Percentiles rank a stretch among this genome's conserved stretches.
These are phyloP conservation scores for Ceratocystis papillata DNA, from an alignment of 2,329 filamentous ascomycete species.

Conservation along the genomic window DNA sequence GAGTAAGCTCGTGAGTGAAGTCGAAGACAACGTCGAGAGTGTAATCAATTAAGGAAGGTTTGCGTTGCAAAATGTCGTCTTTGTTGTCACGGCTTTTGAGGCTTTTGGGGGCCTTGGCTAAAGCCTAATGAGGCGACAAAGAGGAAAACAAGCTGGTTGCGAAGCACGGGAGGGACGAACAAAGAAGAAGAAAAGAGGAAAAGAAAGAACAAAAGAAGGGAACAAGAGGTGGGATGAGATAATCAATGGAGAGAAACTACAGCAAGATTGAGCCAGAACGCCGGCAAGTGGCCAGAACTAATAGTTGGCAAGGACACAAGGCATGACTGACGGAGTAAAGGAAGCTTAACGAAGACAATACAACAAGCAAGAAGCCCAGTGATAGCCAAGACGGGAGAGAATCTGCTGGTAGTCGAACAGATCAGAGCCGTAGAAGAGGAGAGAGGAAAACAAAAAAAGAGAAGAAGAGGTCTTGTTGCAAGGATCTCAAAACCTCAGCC, in stretches of 20 bases:
- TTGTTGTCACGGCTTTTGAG: not conserved
- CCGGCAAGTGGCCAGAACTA: slow-evolving; percentile 21
- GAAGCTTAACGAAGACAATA: not conserved
- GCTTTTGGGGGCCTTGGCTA: not conserved
- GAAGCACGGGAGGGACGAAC: not conserved
- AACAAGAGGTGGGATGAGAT: not conserved
- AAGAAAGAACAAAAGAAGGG: not conserved
- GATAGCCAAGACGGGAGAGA: slow-evolving; percentile 22
- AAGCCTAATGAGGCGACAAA: not conserved
- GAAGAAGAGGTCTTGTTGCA: not conserved
- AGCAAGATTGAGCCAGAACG: slow-evolving; percentile 11
- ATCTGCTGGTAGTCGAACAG: not conserved
- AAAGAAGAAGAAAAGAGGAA: not conserved
- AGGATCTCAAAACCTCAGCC: not conserved
- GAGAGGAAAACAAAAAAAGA: not conserved
- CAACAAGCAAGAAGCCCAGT: slow-evolving; percentile 9
- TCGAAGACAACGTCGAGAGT: not conserved
- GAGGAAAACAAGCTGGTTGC: not conserved
- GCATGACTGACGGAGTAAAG: slow-evolving; percentile 15
- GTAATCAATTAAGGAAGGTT: not conserved
- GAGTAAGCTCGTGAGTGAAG: not conserved
- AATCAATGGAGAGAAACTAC: not conserved
- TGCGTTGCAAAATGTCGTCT: not conserved
- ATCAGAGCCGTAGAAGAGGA: slow-evolving; percentile 4
- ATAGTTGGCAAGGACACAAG: slow-evolving; percentile 17